Evolutionary conservation across 2,329 filamentous ascomycete genomes (phyloP).

Genomic region (Onygenales sp.): DNA sequence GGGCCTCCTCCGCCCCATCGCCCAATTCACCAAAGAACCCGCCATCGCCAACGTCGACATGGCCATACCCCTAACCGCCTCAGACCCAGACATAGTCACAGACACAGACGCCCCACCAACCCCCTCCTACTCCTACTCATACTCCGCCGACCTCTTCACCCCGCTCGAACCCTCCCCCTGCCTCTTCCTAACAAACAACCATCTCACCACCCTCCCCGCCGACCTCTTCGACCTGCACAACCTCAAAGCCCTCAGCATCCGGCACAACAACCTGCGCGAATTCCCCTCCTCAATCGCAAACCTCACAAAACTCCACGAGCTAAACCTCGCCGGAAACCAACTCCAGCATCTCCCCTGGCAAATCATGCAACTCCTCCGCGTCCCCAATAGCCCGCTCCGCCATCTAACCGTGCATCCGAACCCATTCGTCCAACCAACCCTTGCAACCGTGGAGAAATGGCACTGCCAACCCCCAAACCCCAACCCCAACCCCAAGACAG

Average conservation of each 20-base stretch:
- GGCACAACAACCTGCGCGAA: constrained; percentile 35
- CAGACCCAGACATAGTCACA: constrained; percentile 23
- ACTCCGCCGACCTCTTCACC: constrained; percentile 28
- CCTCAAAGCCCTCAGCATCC: constrained; percentile 36
- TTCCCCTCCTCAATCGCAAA: constrained; percentile 33
- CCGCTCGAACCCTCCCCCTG: constrained; percentile 33
- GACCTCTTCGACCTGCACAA: constrained; percentile 34
- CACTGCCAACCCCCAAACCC: constrained; percentile 13
- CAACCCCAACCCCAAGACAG: background rate
- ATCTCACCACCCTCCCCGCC: constrained; percentile 24
- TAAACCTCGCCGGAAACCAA: constrained; percentile 38
- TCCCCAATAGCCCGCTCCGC: constrained; percentile 27
- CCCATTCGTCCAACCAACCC: constrained; percentile 20
- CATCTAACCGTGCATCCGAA: constrained; percentile 32
- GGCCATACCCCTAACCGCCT: constrained; percentile 30
- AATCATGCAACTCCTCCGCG: constrained; percentile 26
- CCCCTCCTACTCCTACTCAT: background rate
- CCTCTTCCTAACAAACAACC: constrained; percentile 36
- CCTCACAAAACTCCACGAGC: constrained; percentile 31
- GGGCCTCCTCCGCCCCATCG: constrained; percentile 26
- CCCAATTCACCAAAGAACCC: constrained; percentile 33
- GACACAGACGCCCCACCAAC: background rate
- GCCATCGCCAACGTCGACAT: constrained; percentile 11
- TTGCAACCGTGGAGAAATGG: constrained; percentile 22
- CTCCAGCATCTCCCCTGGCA: constrained; percentile 37